Evolutionary conservation across 2,329 filamentous ascomycete species (phyloP), one percentile per base, ranked within the genome.

Genomic region (Colletotrichum echinochloae): DNA sequence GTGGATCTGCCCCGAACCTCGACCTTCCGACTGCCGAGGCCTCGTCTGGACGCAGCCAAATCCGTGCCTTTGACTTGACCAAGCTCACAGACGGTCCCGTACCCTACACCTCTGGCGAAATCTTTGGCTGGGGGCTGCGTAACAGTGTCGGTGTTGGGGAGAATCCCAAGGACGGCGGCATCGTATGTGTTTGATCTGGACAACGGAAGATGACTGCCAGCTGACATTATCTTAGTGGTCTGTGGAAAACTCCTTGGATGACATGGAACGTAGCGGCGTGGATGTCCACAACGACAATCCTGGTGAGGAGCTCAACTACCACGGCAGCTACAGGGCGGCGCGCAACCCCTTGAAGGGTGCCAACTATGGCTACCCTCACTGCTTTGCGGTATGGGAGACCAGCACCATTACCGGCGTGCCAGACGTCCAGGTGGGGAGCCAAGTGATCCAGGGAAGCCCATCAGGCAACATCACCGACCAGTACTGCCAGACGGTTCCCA

Each of bases 221-320:
- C 66, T 69, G 51, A 69, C 28, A 23, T 33, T 26, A 11, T 51
- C 6, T 23, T 44, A 48, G 75, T 89, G 85, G 81, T 83, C 82
- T 23, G 90, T 94, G 4, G 92, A 94, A 79, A 94, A 94, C 79
- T 91, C 88, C 3, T 89, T 89, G 8, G 91, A 94, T 78, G 79
- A 91, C 52, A 83, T 93, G 30, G 79, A 80, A n/a, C 85, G 91
- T 33, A 79, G 84, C 60, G 87, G 86, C 16, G 74, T 83, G 30
- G 89, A 92, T 71, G 86, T 93, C 55, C 89, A 92, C 74, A 79
- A 88, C 70, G 84, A 92, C 74, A 94, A 94, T 75, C 92, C 92
- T 0, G 92, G 86, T 26, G 92, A 94, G 77, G 90, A 94, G 79
- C 80, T 94, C 77, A 94, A 94, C 79, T 94, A 88, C 78, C 88